Percentiles rank a stretch among this genome's conserved stretches.
Conservation (phyloP, 148 eudicot species). For the Talinum fruticosum region DNA sequence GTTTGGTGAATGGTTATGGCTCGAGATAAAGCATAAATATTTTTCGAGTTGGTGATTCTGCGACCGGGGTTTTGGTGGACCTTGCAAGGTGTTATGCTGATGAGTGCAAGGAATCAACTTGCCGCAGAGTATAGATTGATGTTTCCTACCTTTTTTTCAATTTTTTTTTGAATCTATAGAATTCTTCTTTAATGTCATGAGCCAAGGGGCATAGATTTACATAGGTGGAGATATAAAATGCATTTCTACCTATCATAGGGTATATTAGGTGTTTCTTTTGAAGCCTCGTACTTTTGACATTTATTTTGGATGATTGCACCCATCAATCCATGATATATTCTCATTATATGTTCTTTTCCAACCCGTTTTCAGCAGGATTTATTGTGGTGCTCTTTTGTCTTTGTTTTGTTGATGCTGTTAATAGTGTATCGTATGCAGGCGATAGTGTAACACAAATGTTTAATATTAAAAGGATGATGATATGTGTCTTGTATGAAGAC, state of each 20-base stretch:
- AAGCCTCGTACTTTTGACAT: neutral
- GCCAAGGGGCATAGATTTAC: neutral
- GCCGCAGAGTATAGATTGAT: neutral
- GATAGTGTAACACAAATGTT: too few species aligned
- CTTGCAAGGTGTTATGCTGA: neutral
- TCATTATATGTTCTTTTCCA: neutral
- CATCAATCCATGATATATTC: neutral
- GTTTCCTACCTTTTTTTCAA: neutral
- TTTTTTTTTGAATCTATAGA: neutral
- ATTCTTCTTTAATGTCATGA: neutral
- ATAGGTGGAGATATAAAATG: neutral
- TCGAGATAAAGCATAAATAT: neutral
- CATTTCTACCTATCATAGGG: neutral
- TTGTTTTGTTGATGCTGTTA: neutral
- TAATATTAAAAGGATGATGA: too few species aligned
- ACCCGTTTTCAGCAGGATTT: neutral
- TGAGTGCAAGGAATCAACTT: neutral
- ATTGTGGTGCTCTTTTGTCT: neutral
- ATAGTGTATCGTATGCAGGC: neutral
- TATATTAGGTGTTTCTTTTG: neutral
- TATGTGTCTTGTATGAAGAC: too few species aligned
- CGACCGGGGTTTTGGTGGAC: neutral
- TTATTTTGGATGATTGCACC: neutral
- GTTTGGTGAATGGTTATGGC: neutral
- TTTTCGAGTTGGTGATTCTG: neutral